Evolutionary conservation across 345 rosid species (phyloP).

Genomic region (Populus euphratica): DNA sequence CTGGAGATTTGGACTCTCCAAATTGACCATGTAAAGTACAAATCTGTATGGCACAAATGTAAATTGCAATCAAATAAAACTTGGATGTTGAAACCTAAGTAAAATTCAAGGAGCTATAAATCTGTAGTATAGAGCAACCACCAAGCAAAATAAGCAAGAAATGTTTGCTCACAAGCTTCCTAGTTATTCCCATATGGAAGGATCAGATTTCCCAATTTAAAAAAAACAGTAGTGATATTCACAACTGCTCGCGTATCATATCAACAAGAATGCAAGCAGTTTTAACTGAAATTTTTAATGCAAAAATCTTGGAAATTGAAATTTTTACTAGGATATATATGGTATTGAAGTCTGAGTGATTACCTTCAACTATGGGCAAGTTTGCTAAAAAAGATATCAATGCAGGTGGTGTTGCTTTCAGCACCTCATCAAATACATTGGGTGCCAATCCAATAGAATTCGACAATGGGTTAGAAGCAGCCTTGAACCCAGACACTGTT

Average conservation of each 20-base stretch:
- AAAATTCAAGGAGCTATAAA: background rate
- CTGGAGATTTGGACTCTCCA: background rate
- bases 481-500: slow-evolving; percentile 7
- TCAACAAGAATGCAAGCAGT: background rate
- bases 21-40: no score
- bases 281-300: background rate
- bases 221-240: background rate
- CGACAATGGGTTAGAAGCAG: slow-evolving; percentile 37
- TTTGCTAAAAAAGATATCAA: slow-evolving; percentile 63
- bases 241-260: background rate
- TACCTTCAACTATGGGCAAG: slow-evolving; percentile 78
- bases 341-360: background rate
- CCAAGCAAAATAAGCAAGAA: background rate
- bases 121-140: background rate
- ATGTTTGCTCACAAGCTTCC: background rate
- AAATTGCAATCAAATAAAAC: background rate
- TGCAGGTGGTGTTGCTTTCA: slow-evolving; percentile 82
- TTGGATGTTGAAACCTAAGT: background rate
- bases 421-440: slow-evolving; percentile 50
- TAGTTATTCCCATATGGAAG: background rate
- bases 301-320: background rate
- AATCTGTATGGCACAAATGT: background rate
- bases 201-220: background rate
- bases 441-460: slow-evolving; percentile 37
- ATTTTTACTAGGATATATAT: background rate